Conservation (phyloP, 1,284 basidiomycete species). For the Cerrena zonata region DNA sequence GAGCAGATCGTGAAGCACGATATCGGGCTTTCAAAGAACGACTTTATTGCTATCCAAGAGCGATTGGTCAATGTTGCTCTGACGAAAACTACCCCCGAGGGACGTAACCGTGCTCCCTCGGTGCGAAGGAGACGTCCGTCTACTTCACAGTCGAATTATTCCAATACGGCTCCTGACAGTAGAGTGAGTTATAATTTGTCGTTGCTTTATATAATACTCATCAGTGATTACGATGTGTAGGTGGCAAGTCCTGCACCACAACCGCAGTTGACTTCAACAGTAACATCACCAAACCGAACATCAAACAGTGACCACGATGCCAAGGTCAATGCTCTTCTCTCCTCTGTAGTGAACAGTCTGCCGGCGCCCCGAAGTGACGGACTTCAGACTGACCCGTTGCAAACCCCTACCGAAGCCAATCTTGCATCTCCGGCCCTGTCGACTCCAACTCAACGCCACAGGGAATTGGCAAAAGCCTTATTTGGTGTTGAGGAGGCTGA, state of each 20-base stretch:
- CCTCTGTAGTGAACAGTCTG: constrained; percentile 65
- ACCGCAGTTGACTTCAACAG: constrained; percentile 15
- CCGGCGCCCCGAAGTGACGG: constrained; percentile 36
- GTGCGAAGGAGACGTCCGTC: constrained; percentile 63
- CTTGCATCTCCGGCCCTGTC: constrained; percentile 25
- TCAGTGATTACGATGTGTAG: constrained; percentile 27
- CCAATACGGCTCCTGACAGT: constrained; percentile 43
- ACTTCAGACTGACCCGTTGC: constrained; percentile 17
- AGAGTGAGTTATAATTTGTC: constrained; percentile 36
- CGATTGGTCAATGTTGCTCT: constrained; percentile 58
- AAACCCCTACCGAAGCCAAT: constrained; percentile 18
- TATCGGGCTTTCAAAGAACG: constrained; percentile 61
- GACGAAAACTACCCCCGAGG: constrained; percentile 50
- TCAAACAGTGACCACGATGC: constrained; percentile 31
- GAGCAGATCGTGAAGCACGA: constrained; percentile 60
- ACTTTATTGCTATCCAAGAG: constrained; percentile 67
- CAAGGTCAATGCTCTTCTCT: constrained; percentile 59
- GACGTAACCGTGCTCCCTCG: constrained; percentile 49
- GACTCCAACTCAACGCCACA: constrained; percentile 52
- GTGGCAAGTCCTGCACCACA: constrained; percentile 46
- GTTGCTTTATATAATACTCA: constrained; percentile 8
- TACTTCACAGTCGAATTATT: constrained; percentile 74
- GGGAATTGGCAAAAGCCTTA: constrained; percentile 67
- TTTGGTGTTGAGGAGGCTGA: constrained; percentile 52
- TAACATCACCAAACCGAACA: constrained; percentile 15